Base-by-base conservation (phyloP, 2,329 filamentous ascomycete species). In the Arthroderma sp. region DNA sequence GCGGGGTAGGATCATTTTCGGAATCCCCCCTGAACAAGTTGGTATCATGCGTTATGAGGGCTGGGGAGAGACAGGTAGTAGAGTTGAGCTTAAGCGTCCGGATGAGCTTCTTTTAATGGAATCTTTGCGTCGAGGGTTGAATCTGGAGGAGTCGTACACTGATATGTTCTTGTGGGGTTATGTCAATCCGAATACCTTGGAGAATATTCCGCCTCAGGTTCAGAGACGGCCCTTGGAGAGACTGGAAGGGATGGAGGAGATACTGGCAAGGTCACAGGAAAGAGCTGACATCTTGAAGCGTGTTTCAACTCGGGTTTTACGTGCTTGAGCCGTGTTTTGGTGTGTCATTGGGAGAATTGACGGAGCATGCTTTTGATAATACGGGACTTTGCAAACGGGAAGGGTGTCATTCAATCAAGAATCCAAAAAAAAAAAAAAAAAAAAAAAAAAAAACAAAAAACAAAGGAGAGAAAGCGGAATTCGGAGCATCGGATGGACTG, bases 81-180 rank as follows among this genome's bases (percentile, higher is more conserved):
- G 46, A 11, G 51, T 52, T 6, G 70, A 72, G 47, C 66, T 84
- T 48, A 49, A 70, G 36, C 64, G 73, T 0, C 72, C 74, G 0
- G 80, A 83, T 50, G 69, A 78, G 59, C 61, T 80, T 30, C 60
- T 85, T 22, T 61, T 75, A 36, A 55, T 66, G 8, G 81, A 86
- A 55, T 64, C 71, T 0, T 58, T 72, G 0, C 62, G 69, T 10
- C 64, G 81, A 10, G 57, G 67, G 0, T 56, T 83, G 31, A 50
- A 68, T 22, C 57, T 84, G n/a, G 67, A 78, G 44, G 49, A 65
- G 8, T 68, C 74, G 52, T 65, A 79, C 39, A 53, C 71, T 9
- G 64, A 71, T 46, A 79, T 83, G 70, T 67, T 79, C 52, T 49
- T 75, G 10, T 84, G 75, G 68, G 82, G 83, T 1, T 73, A 73